Percentiles rank a stretch among this genome's conserved stretches.
These are phyloP conservation scores for Cytospora mali DNA, from an alignment of 2,329 filamentous ascomycete species.

Conservation along the genomic window DNA sequence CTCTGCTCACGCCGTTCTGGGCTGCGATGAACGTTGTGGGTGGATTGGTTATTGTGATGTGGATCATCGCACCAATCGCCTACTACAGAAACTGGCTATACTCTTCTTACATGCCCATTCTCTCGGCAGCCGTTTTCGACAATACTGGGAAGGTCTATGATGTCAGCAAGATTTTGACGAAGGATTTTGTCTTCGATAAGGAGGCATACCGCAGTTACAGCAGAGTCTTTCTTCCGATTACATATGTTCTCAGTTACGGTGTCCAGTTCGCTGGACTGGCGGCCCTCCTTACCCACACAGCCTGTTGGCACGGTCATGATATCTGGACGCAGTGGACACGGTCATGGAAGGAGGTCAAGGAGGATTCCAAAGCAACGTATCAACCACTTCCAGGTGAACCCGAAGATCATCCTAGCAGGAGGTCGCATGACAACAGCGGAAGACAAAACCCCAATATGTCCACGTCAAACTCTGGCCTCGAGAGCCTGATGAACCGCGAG, in stretches of 20 bases:
- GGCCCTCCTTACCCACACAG: slow-evolving; percentile 77
- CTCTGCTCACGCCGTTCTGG: slow-evolving; percentile 83
- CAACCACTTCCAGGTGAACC: slow-evolving; percentile 43
- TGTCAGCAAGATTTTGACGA: slow-evolving; percentile 76
- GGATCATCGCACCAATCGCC: slow-evolving; percentile 77
- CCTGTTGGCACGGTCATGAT: slow-evolving; percentile 82
- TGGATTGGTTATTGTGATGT: slow-evolving; percentile 80
- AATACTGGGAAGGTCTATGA: slow-evolving; percentile 80
- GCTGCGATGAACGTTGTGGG: slow-evolving; percentile 82
- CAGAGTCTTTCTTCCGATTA: slow-evolving; percentile 81
- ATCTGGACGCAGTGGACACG: slow-evolving; percentile 77
- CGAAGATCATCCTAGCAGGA: slow-evolving; percentile 24
- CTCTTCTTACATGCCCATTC: slow-evolving; percentile 83
- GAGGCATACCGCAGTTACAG: slow-evolving; percentile 80
- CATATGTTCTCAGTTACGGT: slow-evolving; percentile 84
- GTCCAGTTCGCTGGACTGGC: slow-evolving; percentile 84
- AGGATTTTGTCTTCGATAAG: slow-evolving; percentile 76
- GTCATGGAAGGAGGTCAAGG: slow-evolving; percentile 65
- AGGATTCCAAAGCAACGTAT: slow-evolving; percentile 54
- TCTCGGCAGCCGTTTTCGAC: slow-evolving; percentile 84
- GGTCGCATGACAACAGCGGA: neutral
- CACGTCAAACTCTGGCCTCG: slow-evolving; percentile 43
- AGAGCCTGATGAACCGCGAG: slow-evolving; percentile 67
- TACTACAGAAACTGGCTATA: slow-evolving; percentile 82
- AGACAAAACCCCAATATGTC: slow-evolving; percentile 14